Percentiles rank a stretch among this genome's conserved stretches.
Conservation (phyloP, 2,329 filamentous ascomycete genomes). For the Aspergillus alliaceus region DNA sequence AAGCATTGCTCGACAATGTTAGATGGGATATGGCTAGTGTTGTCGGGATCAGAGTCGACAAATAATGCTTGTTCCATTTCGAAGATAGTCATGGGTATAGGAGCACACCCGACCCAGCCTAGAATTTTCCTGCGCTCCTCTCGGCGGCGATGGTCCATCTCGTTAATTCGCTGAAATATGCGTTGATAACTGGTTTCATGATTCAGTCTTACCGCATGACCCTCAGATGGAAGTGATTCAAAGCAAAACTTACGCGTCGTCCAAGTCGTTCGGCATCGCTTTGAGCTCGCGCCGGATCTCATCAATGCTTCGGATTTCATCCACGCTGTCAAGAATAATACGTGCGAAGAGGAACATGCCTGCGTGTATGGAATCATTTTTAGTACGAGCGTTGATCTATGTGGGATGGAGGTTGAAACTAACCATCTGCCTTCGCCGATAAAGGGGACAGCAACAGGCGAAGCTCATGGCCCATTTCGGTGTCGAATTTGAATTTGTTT, state of each 20-base stretch:
- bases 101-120: constrained; percentile 23
- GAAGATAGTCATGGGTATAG: constrained; percentile 13
- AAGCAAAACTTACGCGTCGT: constrained; percentile 24
- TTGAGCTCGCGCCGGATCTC: neutral
- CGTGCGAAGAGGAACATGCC: constrained; percentile 10
- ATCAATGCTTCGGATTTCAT: neutral
- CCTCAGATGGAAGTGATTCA: no score
- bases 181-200: constrained; percentile 3
- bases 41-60: neutral
- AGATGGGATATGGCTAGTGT: constrained; percentile 12
- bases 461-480: neutral
- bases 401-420: no score
- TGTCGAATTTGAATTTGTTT: neutral
- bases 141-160: neutral
- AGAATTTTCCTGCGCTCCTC: constrained; percentile 17
- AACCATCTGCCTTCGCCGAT: neutral
- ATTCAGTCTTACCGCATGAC: no score
- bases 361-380: neutral
- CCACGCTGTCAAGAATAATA: neutral
- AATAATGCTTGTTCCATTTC: constrained; percentile 22
- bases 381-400: no score
- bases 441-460: neutral
- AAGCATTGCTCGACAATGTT: no score
- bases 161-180: neutral
- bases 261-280: constrained; percentile 10